These are phyloP conservation scores for Gremmenia infestans DNA, from an alignment of 2,329 filamentous ascomycete species.

Conservation along the genomic window DNA sequence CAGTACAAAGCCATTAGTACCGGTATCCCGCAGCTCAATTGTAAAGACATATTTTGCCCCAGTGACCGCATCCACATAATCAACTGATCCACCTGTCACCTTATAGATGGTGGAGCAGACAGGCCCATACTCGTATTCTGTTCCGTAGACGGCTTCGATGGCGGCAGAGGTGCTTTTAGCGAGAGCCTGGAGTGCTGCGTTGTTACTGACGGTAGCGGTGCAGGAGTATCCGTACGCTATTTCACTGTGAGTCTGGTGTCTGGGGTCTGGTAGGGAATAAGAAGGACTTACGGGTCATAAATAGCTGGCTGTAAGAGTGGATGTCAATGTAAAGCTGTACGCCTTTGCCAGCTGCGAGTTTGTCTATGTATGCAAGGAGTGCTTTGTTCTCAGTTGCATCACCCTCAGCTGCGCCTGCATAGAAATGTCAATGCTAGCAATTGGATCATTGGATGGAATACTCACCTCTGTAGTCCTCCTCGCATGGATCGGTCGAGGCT, in stretches of 20 bases:
- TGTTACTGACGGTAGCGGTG: slow-evolving; percentile 40
- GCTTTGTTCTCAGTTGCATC: slow-evolving; percentile 48
- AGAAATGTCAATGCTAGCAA: slow-evolving; percentile 16
- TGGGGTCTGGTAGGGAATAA: not conserved
- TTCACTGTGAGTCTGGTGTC: not conserved
- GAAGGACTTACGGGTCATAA: slow-evolving; percentile 40
- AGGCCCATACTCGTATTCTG: slow-evolving; percentile 37
- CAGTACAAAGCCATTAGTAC: slow-evolving; percentile 43
- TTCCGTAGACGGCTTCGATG: slow-evolving; percentile 50
- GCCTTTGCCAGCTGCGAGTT: slow-evolving; percentile 40
- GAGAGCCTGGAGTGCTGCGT: slow-evolving; percentile 44
- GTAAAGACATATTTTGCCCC: slow-evolving; percentile 36
- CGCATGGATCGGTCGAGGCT: slow-evolving; percentile 47
- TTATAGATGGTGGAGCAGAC: slow-evolving; percentile 59
- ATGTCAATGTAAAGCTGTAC: slow-evolving; percentile 61
- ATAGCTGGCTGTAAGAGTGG: slow-evolving; percentile 58
- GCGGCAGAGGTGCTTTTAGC: slow-evolving; percentile 45
- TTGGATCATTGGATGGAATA: slow-evolving; percentile 42
- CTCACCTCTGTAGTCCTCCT: slow-evolving; percentile 41
- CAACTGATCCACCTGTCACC: slow-evolving; percentile 42
- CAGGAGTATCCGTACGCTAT: slow-evolving; percentile 55
- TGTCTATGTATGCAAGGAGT: slow-evolving; percentile 43
- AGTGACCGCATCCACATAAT: slow-evolving; percentile 39
- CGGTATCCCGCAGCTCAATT: slow-evolving; percentile 45
- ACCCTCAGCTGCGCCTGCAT: slow-evolving; percentile 35